phyloP scores from a whole-genome alignment of 2,329 filamentous ascomycete genomes.

The Elsinoe arachidis region DNA sequence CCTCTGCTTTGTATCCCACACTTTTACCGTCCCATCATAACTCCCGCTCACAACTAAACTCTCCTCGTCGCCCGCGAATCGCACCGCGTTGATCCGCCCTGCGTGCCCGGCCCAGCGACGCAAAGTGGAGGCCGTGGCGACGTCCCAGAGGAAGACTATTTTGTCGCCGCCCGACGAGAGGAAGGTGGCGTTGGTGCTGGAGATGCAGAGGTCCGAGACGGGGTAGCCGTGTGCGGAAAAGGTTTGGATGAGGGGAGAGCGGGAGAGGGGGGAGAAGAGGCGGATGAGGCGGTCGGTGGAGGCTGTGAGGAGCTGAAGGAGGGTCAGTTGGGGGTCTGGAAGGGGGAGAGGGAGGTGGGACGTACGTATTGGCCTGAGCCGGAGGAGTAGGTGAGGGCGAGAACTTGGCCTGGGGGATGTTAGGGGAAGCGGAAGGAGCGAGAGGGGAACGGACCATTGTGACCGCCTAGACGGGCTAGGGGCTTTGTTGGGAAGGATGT shows the following conservation, averaged over 20 bases:
- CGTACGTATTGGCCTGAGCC: constrained; percentile 39
- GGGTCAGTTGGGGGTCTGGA: background rate
- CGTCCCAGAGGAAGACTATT: constrained; percentile 89
- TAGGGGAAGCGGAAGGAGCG: background rate
- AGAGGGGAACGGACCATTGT: constrained; percentile 3
- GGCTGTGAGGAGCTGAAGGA: constrained; percentile 59
- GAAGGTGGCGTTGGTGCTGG: constrained; percentile 71
- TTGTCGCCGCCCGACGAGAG: constrained; percentile 85
- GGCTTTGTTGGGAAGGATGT: constrained; percentile 10
- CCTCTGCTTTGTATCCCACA: constrained; percentile 60
- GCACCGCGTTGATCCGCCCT: constrained; percentile 68
- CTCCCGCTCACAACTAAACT: constrained; percentile 62
- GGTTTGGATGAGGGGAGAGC: constrained; percentile 61
- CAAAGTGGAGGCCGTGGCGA: constrained; percentile 66
- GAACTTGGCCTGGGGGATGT: constrained; percentile 32
- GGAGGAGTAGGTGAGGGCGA: constrained; percentile 43
- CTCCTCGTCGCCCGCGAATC: constrained; percentile 69
- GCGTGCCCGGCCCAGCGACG: constrained; percentile 59
- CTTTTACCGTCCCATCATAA: constrained; percentile 64
- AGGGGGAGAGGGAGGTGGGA: constrained; percentile 1
- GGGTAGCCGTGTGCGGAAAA: constrained; percentile 90
- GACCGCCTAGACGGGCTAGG: constrained; percentile 12
- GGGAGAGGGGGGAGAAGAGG: constrained; percentile 65
- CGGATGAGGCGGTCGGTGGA: constrained; percentile 77
- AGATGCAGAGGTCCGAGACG: constrained; percentile 70